These are phyloP conservation scores for Candida mattraensis DNA, from an alignment of 805 yeast species.

Conservation along the genomic window DNA sequence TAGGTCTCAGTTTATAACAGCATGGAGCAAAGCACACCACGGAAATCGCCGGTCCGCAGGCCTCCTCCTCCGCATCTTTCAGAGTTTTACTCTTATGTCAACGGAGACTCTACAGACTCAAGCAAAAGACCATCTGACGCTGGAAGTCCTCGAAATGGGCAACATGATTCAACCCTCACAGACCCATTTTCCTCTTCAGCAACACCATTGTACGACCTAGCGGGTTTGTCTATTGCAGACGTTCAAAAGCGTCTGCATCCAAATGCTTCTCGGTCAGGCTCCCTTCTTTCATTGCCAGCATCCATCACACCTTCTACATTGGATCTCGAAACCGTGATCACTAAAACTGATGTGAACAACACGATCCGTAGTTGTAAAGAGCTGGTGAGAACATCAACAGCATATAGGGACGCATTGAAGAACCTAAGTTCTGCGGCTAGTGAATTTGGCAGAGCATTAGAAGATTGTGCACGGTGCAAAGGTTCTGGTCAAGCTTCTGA, in stretches of 20 bases:
- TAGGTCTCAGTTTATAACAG: too few species aligned
- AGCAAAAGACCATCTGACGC: conserved; percentile 4
- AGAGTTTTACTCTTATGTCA: conserved; percentile 57
- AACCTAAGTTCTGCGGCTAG: conserved; percentile 60
- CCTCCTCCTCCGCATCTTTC: conserved; percentile 54
- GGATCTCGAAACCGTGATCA: conserved; percentile 60
- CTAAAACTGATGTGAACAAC: conserved; percentile 56
- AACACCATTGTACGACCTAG: conserved; percentile 7
- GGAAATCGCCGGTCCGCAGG: conserved; percentile 26
- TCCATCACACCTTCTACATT: conserved; percentile 53
- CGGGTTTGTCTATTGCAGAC: conserved; percentile 4
- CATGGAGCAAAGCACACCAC: conserved; percentile 13
- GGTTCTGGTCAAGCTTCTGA: conserved; percentile 62
- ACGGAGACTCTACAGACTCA: conserved; percentile 22
- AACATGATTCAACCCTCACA: conserved; percentile 1
- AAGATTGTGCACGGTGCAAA: conserved; percentile 58
- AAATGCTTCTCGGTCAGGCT: conserved; percentile 17
- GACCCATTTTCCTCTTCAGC: conserved; percentile 6
- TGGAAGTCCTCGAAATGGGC: conserved; percentile 3
- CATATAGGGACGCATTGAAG: conserved; percentile 47
- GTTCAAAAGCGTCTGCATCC: conserved; percentile 6
- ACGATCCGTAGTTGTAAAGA: conserved; percentile 50
- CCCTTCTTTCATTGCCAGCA: conserved; percentile 40
- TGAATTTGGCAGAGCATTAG: conserved; percentile 70
- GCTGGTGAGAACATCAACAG: conserved; percentile 45